phyloP scores from a whole-genome alignment of 1,139 yeast species.

The Debaryomyces nepalensis region DNA sequence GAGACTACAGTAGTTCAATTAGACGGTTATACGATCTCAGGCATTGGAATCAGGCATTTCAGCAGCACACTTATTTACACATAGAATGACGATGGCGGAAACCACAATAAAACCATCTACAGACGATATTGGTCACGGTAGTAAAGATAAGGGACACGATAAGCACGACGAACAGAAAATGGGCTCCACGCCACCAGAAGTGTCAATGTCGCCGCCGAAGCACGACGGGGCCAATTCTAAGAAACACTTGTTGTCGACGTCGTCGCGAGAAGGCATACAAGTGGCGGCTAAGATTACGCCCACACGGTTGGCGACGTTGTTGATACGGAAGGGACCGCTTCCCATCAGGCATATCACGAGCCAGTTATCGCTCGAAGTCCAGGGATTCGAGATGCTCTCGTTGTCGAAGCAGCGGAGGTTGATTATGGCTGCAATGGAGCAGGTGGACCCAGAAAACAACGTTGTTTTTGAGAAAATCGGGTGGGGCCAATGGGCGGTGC shows the following conservation, averaged over 20 bases:
- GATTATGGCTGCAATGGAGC: conserved; percentile 87
- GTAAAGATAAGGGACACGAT: conserved; percentile 7
- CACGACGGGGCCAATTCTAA: conserved; percentile 13
- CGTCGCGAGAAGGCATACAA: conserved; percentile 86
- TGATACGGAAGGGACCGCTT: conserved; percentile 79
- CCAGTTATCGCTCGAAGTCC: conserved; percentile 74
- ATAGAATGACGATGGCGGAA: conserved; percentile 9
- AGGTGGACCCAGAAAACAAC: conserved; percentile 57
- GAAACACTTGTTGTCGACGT: conserved; percentile 61
- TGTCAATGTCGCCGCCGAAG: conserved; percentile 8
- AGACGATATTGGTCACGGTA: neutral
- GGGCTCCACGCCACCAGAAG: neutral
- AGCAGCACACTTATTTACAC: neutral
- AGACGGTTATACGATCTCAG: neutral
- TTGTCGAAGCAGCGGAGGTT: conserved; percentile 87
- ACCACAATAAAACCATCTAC: conserved; percentile 4
- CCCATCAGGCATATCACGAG: conserved; percentile 90
- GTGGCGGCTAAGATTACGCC: conserved; percentile 90
- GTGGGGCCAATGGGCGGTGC: conserved; percentile 98
- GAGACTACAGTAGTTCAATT: neutral
- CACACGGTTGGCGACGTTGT: conserved; percentile 68
- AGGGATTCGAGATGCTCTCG: conserved; percentile 78
- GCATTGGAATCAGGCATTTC: neutral
- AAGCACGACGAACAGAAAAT: neutral
- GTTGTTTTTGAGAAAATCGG: conserved; percentile 90